Conservation (phyloP, 176 grass and related monocot genomes). For the Oropetium thomaeum region DNA sequence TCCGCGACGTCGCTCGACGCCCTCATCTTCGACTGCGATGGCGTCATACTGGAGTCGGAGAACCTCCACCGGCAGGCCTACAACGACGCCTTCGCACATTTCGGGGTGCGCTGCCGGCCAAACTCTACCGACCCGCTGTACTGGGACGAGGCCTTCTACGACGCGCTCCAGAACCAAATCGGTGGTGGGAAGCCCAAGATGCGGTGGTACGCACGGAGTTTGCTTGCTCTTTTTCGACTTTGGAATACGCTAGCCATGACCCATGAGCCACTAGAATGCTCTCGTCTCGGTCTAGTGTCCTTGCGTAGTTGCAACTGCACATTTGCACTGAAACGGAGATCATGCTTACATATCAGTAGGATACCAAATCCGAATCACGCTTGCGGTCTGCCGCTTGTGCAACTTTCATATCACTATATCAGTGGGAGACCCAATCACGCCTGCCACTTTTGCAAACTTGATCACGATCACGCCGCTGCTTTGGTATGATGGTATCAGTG, state of each 20-base stretch:
- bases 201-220: constrained; percentile 63
- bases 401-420: too few relatives aligned
- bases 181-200: constrained; percentile 98
- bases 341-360: not conserved
- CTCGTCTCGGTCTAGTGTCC: not conserved
- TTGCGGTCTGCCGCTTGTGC: too few relatives aligned
- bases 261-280: not conserved
- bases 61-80: constrained; percentile 93
- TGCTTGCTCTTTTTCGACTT: not conserved
- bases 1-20: constrained; percentile 49
- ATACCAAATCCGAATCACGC: too few relatives aligned
- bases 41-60: constrained; percentile 94
- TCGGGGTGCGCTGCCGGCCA: constrained; percentile 60
- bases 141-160: constrained; percentile 83
- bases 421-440: too few relatives aligned
- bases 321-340: not conserved
- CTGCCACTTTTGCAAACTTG: too few relatives aligned
- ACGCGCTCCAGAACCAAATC: constrained; percentile 77
- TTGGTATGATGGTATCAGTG: too few relatives aligned
- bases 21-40: constrained; percentile 95
- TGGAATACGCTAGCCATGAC: not conserved
- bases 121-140: constrained; percentile 40
- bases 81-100: constrained; percentile 89
- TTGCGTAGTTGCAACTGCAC: not conserved
- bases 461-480: too few relatives aligned